Conservation (phyloP, 139 green algal genomes). For the Eudorina sp. region DNA sequence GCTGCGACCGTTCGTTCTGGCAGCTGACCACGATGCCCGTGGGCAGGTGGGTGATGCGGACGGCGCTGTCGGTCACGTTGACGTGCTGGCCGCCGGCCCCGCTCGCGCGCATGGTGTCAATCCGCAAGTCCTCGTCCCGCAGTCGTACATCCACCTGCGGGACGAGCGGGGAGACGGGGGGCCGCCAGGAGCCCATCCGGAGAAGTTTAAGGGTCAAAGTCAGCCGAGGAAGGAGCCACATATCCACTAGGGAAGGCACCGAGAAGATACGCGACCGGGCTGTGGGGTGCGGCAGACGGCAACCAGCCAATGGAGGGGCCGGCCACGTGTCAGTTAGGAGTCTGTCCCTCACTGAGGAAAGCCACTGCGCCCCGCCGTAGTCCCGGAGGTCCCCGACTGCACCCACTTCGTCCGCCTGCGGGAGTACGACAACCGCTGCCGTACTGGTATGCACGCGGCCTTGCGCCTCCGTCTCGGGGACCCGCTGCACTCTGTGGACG, state of each 20-base stretch:
- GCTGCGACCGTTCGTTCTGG: slow-evolving; percentile 93
- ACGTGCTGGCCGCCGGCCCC: slow-evolving; percentile 81
- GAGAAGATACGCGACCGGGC: too few species aligned
- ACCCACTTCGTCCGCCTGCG: slow-evolving; percentile 85
- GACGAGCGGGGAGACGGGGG: not conserved
- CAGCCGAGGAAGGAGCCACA: too few species aligned
- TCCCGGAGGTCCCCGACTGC: too few species aligned
- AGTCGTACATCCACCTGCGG: slow-evolving; percentile 65
- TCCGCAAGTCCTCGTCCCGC: slow-evolving; percentile 56
- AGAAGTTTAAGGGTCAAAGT: too few species aligned
- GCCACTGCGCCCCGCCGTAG: too few species aligned
- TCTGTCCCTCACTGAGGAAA: too few species aligned
- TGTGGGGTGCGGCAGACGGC: too few species aligned
- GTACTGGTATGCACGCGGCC: slow-evolving; percentile 96
- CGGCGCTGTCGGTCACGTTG: slow-evolving; percentile 79
- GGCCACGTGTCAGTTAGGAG: too few species aligned
- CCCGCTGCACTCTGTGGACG: slow-evolving; percentile 95
- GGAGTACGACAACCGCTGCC: slow-evolving; percentile 89
- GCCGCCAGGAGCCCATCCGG: too few species aligned
- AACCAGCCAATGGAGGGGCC: too few species aligned
- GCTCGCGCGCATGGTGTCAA: slow-evolving; percentile 69
- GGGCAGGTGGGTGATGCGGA: slow-evolving; percentile 78
- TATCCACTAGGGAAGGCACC: too few species aligned
- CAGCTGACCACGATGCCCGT: slow-evolving; percentile 76
- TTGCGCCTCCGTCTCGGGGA: slow-evolving; percentile 90